Evolutionary conservation across 768 basidiomycete species (phyloP), one percentile per base, ranked within the genome.

Genomic region (Heimioporus sp.): DNA sequence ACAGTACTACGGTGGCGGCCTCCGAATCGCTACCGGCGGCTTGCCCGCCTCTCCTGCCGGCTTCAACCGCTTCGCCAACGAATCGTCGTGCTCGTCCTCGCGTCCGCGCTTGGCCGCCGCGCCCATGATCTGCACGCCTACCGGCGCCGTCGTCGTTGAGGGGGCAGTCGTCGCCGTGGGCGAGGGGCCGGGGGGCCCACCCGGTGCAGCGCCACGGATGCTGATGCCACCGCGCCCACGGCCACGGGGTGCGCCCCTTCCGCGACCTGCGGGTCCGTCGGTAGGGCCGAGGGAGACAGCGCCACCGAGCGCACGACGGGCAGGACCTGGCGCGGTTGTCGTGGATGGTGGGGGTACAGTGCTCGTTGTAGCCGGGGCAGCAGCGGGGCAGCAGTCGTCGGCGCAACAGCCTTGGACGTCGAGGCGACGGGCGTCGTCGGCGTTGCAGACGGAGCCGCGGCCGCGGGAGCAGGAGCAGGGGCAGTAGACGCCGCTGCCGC

Each of bases 11-110:
- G 62, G 49, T 11, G 62, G 64, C 20, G 68, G 72, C 41, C 73
- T 68, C 58, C 68, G 63, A 45, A 74, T 52, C 17, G 53, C 46
- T 10, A 74, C 60, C 20, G 70, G 70, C 5, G 75, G 73, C 51
- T 72, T 68, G 45, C 32, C 32, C 10, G n/a, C 28, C 21, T 66
- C 63, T 3, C 34, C 49, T 3, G 81, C 79, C 43, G 81, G 81
- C 62, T 85, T 87, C 47, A 86, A 54, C 40, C 87, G 80, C 62
- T 89, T 88, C 0, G 80, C 83, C 31, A 87, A 71, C 10, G 84
- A 79, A 59, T 83, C 82, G 17, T 83, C 83, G 19, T 19, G 61
- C 11, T 72, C 73, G 30, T 83, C 82, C 55, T 89, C 86, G 38
- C 86, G 76, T 32, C 80, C 76, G 24, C 86, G 79, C 57, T 89